Conservation (phyloP, 2,329 filamentous ascomycete genomes). For the Hymenoscyphus fructigenus region DNA sequence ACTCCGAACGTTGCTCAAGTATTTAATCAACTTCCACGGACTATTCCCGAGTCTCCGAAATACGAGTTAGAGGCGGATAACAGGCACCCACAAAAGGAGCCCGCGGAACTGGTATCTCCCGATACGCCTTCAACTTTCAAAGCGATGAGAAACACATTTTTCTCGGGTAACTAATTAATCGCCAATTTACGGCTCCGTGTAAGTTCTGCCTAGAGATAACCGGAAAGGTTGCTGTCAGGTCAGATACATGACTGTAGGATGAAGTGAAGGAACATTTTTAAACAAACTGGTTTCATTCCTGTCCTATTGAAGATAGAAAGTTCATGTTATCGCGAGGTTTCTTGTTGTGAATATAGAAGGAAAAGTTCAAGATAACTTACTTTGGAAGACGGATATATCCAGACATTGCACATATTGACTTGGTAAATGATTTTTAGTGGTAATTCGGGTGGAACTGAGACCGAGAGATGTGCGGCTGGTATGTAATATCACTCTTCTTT, state of each 20-base stretch:
- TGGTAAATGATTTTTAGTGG: neutral
- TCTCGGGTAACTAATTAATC: neutral
- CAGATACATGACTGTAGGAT: too few species aligned
- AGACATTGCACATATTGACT: neutral
- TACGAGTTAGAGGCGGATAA: conserved; percentile 13
- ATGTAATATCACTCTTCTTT: neutral
- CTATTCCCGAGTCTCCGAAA: conserved; percentile 10
- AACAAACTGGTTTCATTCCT: neutral
- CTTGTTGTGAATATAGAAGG: neutral
- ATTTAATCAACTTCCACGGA: conserved; percentile 4
- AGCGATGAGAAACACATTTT: neutral
- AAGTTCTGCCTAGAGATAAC: too few species aligned
- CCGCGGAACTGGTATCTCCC: conserved; percentile 10
- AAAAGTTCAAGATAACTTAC: neutral
- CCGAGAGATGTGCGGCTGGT: neutral
- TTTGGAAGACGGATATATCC: neutral
- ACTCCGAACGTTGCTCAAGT: conserved; percentile 1
- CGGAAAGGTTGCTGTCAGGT: too few species aligned
- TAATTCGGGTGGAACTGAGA: neutral
- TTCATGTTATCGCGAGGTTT: neutral
- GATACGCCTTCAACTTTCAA: conserved; percentile 2
- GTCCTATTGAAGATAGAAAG: neutral
- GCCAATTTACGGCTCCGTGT: neutral
- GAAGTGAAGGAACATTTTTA: neutral
- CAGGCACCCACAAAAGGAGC: conserved; percentile 9